These are phyloP conservation scores for Gossypium ekmanianum DNA, from an alignment of 345 rosid genomes.

Conservation along the genomic window DNA sequence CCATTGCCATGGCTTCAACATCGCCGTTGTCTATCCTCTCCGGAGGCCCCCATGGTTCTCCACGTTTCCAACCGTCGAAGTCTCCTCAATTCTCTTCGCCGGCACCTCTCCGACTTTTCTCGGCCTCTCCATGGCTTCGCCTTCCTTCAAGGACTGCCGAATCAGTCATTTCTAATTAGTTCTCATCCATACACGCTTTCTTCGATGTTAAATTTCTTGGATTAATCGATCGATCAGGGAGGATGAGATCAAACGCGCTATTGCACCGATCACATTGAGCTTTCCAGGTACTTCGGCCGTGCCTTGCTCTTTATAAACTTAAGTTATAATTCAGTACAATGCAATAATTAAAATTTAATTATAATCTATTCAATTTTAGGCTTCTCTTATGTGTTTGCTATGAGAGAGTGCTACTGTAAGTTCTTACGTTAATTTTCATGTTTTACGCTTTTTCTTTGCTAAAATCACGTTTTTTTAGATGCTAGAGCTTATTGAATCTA, in stretches of 20 bases:
- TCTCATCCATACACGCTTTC: neutral
- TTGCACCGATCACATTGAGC: slow-evolving; percentile 92
- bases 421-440: neutral
- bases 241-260: slow-evolving; percentile 76
- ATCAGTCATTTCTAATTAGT: neutral
- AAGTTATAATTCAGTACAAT: neutral
- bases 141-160: slow-evolving; percentile 52
- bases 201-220: neutral
- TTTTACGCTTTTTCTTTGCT: neutral
- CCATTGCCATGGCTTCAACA: slow-evolving; percentile 43
- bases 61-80: slow-evolving; percentile 59
- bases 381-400: slow-evolving; percentile 89
- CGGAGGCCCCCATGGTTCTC: slow-evolving; percentile 62
- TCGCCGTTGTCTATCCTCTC: slow-evolving; percentile 61
- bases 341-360: neutral
- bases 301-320: neutral
- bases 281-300: slow-evolving; percentile 55
- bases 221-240: slow-evolving; percentile 39
- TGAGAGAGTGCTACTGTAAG: slow-evolving; percentile 80
- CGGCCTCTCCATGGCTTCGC: slow-evolving; percentile 65
- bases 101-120: slow-evolving; percentile 39
- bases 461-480: neutral
- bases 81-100: slow-evolving; percentile 53
- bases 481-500: neutral
- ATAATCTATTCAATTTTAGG: slow-evolving; percentile 15